These are phyloP conservation scores for Cyclotella atomus DNA, from an alignment of 108 stramenopile genomes.

Conservation along the genomic window DNA sequence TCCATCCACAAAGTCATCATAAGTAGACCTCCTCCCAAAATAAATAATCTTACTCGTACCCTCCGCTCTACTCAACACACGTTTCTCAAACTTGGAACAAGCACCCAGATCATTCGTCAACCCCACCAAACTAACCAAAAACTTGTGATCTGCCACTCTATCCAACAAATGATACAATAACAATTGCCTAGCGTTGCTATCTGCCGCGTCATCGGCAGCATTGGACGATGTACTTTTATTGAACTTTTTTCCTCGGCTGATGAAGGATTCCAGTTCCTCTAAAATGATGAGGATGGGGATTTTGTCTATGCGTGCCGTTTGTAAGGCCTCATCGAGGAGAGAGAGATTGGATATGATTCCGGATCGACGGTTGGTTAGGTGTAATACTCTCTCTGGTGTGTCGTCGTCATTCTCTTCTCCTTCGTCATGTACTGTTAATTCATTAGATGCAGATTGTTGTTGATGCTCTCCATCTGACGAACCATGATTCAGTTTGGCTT, in stretches of 20 bases:
- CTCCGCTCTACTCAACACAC: conserved; percentile 81
- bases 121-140: conserved; percentile 69
- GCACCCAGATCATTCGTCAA: conserved; percentile 60
- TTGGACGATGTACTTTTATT: not conserved
- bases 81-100: conserved; percentile 70
- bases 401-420: conserved; percentile 13
- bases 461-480: not conserved
- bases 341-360: conserved; percentile 75
- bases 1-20: conserved; percentile 52
- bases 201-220: not conserved
- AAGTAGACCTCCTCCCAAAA: conserved; percentile 45
- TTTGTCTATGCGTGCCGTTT: conserved; percentile 67
- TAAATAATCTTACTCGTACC: conserved; percentile 73
- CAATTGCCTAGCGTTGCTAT: conserved; percentile 62
- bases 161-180: conserved; percentile 87
- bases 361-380: conserved; percentile 57
- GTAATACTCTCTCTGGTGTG: conserved; percentile 14
- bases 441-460: too few species aligned
- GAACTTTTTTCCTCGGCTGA: conserved; percentile 16
- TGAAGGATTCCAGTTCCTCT: conserved; percentile 80
- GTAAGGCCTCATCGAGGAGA: conserved; percentile 69
- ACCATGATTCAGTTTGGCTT: not conserved
- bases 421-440: not conserved
- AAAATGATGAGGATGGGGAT: conserved; percentile 83
- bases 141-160: conserved; percentile 75